A percentile compares a stretch with the other conserved stretches of the same genome.
phyloP scores from a whole-genome alignment of 345 rosid species.

The Sapria himalayana region DNA sequence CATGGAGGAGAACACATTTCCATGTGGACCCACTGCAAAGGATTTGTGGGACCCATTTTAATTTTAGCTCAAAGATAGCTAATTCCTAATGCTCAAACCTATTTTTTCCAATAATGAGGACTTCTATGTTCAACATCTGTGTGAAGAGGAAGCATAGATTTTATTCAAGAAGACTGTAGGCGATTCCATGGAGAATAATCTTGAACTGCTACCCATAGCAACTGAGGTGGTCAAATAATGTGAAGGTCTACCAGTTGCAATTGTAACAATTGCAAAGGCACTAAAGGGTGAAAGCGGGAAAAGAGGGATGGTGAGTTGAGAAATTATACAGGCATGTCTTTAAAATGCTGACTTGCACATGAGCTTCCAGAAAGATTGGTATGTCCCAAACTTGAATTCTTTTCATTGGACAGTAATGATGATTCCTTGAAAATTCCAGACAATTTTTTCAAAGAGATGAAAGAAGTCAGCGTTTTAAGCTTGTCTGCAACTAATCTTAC shows the following conservation, averaged over 20 bases:
- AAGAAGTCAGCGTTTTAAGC: slow-evolving; percentile 5
- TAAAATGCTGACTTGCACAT: neutral
- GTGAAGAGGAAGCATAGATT: neutral
- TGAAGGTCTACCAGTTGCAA: slow-evolving; percentile 9
- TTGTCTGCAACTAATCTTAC: neutral
- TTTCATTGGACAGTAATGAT: neutral
- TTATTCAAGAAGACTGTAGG: slow-evolving; percentile 1
- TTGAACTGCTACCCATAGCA: neutral
- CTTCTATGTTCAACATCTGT: neutral
- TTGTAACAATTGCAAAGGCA: slow-evolving; percentile 5
- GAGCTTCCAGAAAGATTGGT: slow-evolving; percentile 1
- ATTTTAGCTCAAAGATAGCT: no score
- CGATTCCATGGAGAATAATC: neutral
- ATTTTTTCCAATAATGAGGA: no score
- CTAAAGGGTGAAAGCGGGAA: neutral
- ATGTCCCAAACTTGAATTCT: slow-evolving; percentile 1
- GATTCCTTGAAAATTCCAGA: neutral
- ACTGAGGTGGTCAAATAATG: slow-evolving; percentile 1
- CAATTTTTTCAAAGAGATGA: neutral
- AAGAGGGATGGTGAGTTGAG: neutral
- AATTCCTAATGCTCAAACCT: no score
- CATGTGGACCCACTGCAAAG: no score
- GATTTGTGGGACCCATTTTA: no score
- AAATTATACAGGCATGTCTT: neutral
- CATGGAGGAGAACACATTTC: no score